Evolutionary conservation across 768 basidiomycete genomes (phyloP).

Genomic region (Tephrocybe sp.): DNA sequence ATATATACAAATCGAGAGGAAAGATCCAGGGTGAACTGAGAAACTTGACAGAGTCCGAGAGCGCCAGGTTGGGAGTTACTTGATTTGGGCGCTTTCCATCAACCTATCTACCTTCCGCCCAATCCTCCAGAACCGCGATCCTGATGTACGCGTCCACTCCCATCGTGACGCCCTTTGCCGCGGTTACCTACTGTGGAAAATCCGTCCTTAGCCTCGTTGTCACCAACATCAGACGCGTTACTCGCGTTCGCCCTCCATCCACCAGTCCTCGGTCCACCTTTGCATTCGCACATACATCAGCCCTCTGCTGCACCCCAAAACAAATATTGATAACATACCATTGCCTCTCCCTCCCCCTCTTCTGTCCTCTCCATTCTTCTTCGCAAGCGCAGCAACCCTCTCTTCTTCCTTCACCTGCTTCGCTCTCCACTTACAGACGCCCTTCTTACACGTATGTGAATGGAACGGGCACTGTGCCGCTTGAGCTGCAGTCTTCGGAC

Average conservation of each 20-base stretch:
- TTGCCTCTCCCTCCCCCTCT: not conserved
- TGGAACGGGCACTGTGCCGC: constrained; percentile 29
- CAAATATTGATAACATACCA: no score
- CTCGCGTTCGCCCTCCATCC: constrained; percentile 13
- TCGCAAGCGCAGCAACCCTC: constrained; percentile 9
- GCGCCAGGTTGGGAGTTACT: no score
- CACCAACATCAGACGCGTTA: constrained; percentile 3
- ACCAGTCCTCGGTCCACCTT: constrained; percentile 3
- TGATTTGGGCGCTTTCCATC: not conserved
- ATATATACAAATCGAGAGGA: not conserved
- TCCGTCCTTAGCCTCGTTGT: constrained; percentile 1
- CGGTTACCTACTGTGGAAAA: constrained; percentile 9
- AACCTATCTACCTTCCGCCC: not conserved
- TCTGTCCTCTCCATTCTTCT: constrained; percentile 8
- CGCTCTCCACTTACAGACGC: constrained; percentile 33
- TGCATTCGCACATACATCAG: not conserved
- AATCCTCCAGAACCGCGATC: not conserved
- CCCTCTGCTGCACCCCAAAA: no score
- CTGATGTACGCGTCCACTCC: constrained; percentile 2
- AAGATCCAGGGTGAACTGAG: no score
- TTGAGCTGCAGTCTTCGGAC: constrained; percentile 8
- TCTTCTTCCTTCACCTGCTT: constrained; percentile 26
- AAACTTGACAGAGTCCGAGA: not conserved
- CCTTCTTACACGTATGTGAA: constrained; percentile 33
- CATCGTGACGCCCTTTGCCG: constrained; percentile 1